A percentile compares a stretch with the other conserved stretches of the same genome.
These are phyloP conservation scores for Aspergillus nidulans DNA, from an alignment of 495 filamentous ascomycete species.

Conservation along the genomic window DNA sequence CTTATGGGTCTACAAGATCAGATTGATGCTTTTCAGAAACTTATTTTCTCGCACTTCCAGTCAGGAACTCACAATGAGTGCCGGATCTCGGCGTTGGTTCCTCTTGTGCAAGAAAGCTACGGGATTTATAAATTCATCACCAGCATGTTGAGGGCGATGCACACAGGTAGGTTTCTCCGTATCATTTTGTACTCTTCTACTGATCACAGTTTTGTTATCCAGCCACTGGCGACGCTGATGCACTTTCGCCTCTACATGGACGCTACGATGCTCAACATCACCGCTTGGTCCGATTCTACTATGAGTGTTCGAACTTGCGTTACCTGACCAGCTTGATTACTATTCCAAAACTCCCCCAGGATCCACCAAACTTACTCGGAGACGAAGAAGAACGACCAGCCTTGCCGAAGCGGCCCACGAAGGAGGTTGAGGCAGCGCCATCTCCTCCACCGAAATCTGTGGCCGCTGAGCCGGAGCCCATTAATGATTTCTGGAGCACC, in stretches of 20 bases:
- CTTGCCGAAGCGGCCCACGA: constrained; percentile 72
- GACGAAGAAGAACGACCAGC: constrained; percentile 81
- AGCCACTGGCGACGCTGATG: constrained; percentile 93
- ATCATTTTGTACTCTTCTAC: not conserved
- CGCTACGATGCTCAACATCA: constrained; percentile 95
- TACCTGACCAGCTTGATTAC: constrained; percentile 96
- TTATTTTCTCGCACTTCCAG: constrained; percentile 95
- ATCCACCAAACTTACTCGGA: constrained; percentile 80
- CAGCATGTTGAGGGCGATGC: constrained; percentile 94
- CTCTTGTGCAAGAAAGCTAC: constrained; percentile 94
- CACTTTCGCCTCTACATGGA: constrained; percentile 79
- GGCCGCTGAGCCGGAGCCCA: constrained; percentile 81
- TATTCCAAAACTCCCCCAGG: constrained; percentile 90
- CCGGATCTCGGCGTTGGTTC: constrained; percentile 87
- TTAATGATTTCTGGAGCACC: constrained; percentile 96
- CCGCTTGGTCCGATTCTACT: constrained; percentile 94
- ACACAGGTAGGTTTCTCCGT: constrained; percentile 64
- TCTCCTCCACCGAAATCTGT: constrained; percentile 63
- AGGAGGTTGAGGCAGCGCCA: constrained; percentile 54
- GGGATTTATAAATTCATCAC: constrained; percentile 96
- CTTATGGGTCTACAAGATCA: constrained; percentile 96
- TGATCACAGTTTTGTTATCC: constrained; percentile 13
- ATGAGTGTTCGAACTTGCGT: constrained; percentile 94
- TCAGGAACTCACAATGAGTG: constrained; percentile 91
- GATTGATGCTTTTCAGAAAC: constrained; percentile 96